Conservation (phyloP, 495 filamentous ascomycete species). For the Penicillium ochrochloron region DNA sequence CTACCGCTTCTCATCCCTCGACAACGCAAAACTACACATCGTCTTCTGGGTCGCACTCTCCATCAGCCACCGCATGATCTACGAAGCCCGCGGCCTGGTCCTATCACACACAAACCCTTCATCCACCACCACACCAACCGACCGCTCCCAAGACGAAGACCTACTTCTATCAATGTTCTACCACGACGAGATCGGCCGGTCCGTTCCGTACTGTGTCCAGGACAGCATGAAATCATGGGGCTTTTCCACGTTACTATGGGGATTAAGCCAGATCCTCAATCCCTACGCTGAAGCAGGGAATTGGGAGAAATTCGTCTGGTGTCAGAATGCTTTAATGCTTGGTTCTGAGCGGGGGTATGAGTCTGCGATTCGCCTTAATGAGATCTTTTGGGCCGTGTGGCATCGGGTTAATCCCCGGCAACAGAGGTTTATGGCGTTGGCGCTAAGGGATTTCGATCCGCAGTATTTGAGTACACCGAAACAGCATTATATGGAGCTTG, state of each 20-base stretch:
- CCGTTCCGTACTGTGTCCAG: constrained; percentile 11
- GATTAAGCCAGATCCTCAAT: background rate
- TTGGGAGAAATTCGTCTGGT: constrained; percentile 12
- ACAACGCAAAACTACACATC: constrained; percentile 11
- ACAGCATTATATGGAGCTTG: constrained; percentile 4
- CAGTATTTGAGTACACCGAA: background rate
- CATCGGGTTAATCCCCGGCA: background rate
- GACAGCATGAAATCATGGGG: constrained; percentile 8
- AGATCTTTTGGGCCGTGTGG: constrained; percentile 7
- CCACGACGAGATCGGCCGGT: constrained; percentile 11
- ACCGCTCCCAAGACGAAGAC: background rate
- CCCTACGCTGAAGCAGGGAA: constrained; percentile 4
- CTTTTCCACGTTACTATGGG: background rate
- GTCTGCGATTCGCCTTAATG: background rate
- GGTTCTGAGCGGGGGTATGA: background rate
- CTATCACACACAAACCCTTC: background rate
- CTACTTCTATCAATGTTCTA: constrained; percentile 7
- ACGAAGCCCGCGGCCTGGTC: constrained; percentile 4
- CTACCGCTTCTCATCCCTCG: constrained; percentile 13
- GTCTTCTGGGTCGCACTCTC: constrained; percentile 11
- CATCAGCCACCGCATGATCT: constrained; percentile 13
- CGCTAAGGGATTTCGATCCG: background rate
- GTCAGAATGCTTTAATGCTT: constrained; percentile 10
- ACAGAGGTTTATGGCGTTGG: background rate
- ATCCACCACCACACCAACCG: no score